Percentiles rank a stretch among this genome's conserved stretches.
These are phyloP conservation scores for Geotrichum reessii DNA, from an alignment of 1,139 yeast species.

Conservation along the genomic window DNA sequence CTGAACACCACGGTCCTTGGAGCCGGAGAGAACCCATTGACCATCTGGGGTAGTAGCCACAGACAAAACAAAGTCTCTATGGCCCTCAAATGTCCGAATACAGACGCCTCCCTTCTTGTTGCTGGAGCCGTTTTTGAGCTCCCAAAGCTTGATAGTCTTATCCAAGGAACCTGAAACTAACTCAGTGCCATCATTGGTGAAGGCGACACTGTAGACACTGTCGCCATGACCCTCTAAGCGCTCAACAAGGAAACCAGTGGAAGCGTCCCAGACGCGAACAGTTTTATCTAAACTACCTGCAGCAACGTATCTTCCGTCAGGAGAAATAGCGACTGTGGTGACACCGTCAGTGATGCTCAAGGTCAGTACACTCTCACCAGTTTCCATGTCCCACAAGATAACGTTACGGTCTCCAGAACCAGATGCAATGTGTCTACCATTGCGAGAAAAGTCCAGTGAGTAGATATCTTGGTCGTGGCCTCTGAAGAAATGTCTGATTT, in stretches of 20 bases:
- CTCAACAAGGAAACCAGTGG: slow-evolving; percentile 79
- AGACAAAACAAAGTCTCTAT: slow-evolving; percentile 89
- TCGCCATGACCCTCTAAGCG: slow-evolving; percentile 97
- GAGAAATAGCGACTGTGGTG: slow-evolving; percentile 39
- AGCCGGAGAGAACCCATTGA: slow-evolving; percentile 86
- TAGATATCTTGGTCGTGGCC: slow-evolving; percentile 97
- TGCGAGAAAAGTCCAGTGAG: slow-evolving; percentile 87
- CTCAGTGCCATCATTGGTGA: slow-evolving; percentile 85
- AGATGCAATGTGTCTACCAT: slow-evolving; percentile 86
- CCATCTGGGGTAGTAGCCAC: slow-evolving; percentile 94
- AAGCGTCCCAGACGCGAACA: slow-evolving; percentile 97
- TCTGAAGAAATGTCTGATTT: slow-evolving; percentile 80
- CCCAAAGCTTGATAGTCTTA: slow-evolving; percentile 94
- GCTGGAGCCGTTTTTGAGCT: slow-evolving; percentile 29
- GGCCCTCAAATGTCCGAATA: slow-evolving; percentile 91
- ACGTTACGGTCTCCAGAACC: slow-evolving; percentile 95
- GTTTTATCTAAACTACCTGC: slow-evolving; percentile 95
- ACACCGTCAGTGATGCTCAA: slow-evolving; percentile 89
- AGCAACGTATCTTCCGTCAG: slow-evolving; percentile 90
- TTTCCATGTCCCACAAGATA: slow-evolving; percentile 69
- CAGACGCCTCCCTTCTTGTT: slow-evolving; percentile 47
- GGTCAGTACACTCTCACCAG: neutral
- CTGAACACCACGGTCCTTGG: slow-evolving; percentile 94
- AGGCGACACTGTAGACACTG: slow-evolving; percentile 93
- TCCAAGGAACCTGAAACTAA: slow-evolving; percentile 93